phyloP scores from a whole-genome alignment of 306 rosid genomes.

The Cicer bijugum region DNA sequence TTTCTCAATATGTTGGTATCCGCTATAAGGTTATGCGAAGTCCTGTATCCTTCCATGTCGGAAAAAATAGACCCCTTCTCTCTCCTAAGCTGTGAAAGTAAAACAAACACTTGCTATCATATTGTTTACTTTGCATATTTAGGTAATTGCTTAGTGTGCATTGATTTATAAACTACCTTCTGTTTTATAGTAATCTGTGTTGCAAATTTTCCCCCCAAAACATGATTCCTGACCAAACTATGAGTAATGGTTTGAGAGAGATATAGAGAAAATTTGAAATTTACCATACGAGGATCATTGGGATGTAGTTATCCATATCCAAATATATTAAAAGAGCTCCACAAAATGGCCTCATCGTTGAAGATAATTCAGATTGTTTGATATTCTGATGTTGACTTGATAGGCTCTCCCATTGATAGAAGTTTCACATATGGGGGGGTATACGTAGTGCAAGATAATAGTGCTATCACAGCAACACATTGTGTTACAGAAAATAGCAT shows the following conservation, averaged over 20 bases:
- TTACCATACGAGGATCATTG: background rate
- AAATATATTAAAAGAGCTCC: background rate
- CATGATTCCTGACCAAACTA: background rate
- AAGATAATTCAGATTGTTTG: background rate
- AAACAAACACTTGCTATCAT: background rate
- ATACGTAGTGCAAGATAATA: background rate
- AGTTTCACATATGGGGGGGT: background rate
- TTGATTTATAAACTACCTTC: background rate
- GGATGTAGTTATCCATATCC: background rate
- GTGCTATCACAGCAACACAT: background rate
- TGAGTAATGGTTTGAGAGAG: background rate
- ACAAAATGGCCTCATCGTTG: background rate
- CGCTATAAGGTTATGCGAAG: background rate
- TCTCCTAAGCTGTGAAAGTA: slow-evolving; percentile 27
- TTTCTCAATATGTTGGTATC: background rate
- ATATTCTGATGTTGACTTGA: slow-evolving; percentile 6
- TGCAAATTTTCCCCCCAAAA: background rate
- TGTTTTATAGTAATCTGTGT: slow-evolving; percentile 1
- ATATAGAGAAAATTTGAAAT: background rate
- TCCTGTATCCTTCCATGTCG: background rate
- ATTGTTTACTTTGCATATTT: background rate
- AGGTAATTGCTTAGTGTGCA: background rate
- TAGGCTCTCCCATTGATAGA: background rate
- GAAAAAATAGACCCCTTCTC: background rate
- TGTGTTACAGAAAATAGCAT: background rate